Base-by-base conservation (phyloP, 2,329 filamentous ascomycete species). In the Diaporthe ampelina region DNA sequence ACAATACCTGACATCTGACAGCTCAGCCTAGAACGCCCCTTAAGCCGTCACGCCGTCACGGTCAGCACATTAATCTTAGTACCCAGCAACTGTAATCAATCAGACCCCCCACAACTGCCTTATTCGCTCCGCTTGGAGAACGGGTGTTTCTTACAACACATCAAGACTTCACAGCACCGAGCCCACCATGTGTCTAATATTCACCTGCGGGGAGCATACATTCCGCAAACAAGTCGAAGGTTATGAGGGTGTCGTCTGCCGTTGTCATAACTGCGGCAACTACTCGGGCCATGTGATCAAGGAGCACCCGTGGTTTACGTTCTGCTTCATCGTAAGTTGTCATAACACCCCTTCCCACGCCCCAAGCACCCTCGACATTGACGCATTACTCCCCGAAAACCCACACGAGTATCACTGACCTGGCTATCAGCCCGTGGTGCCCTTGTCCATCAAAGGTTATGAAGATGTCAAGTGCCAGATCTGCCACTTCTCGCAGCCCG, bases 401-500 rank as follows among this genome's bases (percentile, higher is more conserved):
- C 45, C 21, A 19, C 8, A 9, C 26, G 11, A 45, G 50, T 56
- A 57, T 43, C 65, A 29, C 40, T 75, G 21, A 74, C 52, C 26
- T 19, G 11, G 7, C 13, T 26, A 19, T 5, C 75, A 92, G 89
- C 94, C 94, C 65, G 82, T 95, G 59, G 87, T 95, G 35, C 94
- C 94, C 0, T 92, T 95, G 79, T 92, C 90, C 59, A 86, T 92
- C 77, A 88, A 90, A 74, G 91, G 90, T 72, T 92, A 92, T 83
- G 86, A 92, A 78, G 93, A 95, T 79, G 88, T 96, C 73, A 86
- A 88, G 74, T 96, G 94, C 85, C 88, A 91, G 79, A 91, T 95
- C 81, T 96, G 94, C 88, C 91, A 92, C 81, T 95, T 94, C 81
- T 88, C 90, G 76, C 93, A 95, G 81, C 90, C 91, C 13, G 86